Evolutionary conservation across 2,329 filamentous ascomycete species (phyloP).

Genomic region (Verticillium tricorpus): DNA sequence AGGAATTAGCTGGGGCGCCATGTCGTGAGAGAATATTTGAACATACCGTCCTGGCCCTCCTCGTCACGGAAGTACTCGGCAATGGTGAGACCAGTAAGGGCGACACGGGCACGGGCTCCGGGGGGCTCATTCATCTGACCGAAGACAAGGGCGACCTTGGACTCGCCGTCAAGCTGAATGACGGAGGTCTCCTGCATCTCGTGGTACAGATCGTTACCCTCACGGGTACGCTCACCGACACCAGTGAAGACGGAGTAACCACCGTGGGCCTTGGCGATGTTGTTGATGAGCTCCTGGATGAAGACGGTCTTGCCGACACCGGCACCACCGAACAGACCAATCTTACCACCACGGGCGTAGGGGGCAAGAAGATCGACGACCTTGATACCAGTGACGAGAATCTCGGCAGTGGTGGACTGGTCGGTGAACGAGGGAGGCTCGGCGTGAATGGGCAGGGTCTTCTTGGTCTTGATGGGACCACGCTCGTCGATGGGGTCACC

Average conservation of each 20-base stretch:
- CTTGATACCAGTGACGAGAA: constrained; percentile 99
- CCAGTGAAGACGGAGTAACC: constrained; percentile 99
- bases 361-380: constrained; percentile 98
- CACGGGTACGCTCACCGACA: constrained; percentile 99
- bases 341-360: constrained; percentile 99
- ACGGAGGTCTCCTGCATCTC: constrained; percentile 99
- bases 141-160: constrained; percentile 98
- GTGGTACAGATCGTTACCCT: constrained; percentile 99
- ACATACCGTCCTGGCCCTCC: constrained; percentile 79
- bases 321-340: constrained; percentile 99
- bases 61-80: constrained; percentile 77
- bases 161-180: constrained; percentile 98
- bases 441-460: constrained; percentile 86
- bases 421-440: constrained; percentile 90
- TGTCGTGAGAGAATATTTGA: background rate
- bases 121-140: constrained; percentile 99
- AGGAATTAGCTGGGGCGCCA: constrained; percentile 18
- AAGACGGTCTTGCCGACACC: constrained; percentile 99
- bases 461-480: constrained; percentile 92
- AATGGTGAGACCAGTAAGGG: constrained; percentile 80
- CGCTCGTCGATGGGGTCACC: constrained; percentile 99
- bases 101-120: constrained; percentile 98
- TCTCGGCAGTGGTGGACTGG: constrained; percentile 93
- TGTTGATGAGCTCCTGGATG: constrained; percentile 99
- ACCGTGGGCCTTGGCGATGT: constrained; percentile 99